These are phyloP conservation scores for Tricholoma flavovirens DNA, from an alignment of 768 basidiomycete species.

Conservation along the genomic window DNA sequence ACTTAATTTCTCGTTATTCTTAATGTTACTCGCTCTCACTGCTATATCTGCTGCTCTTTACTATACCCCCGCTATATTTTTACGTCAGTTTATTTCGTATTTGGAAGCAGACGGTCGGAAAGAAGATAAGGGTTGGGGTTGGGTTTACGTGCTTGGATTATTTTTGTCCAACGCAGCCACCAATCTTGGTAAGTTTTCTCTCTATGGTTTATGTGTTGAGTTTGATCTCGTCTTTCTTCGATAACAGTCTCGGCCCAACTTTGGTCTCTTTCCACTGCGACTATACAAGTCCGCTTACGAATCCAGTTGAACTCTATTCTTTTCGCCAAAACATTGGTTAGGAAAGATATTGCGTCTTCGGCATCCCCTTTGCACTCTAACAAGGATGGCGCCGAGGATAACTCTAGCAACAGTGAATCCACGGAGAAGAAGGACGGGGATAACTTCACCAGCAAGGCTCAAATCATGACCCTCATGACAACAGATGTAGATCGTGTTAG, in stretches of 20 bases:
- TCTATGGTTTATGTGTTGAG: too few species aligned
- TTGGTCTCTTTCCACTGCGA: conserved; percentile 65
- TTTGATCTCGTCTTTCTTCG: too few species aligned
- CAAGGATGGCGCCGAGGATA: too few species aligned
- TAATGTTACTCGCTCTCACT: conserved; percentile 44
- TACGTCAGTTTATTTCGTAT: conserved; percentile 55
- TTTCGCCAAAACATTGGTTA: conserved; percentile 79
- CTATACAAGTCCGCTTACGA: conserved; percentile 62
- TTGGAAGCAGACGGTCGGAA: conserved; percentile 52
- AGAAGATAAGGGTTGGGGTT: conserved; percentile 66
- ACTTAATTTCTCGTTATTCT: conserved; percentile 44
- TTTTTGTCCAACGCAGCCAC: conserved; percentile 28
- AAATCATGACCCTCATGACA: conserved; percentile 92
- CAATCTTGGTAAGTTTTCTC: conserved; percentile 22
- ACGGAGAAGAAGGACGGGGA: conserved; percentile 38
- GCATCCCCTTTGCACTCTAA: conserved; percentile 17
- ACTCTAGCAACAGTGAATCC: too few species aligned
- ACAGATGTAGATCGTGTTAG: conserved; percentile 89
- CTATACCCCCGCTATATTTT: conserved; percentile 58
- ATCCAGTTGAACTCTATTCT: conserved; percentile 80
- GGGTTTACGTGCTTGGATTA: conserved; percentile 48
- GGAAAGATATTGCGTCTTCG: conserved; percentile 80
- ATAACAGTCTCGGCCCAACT: conserved; percentile 57
- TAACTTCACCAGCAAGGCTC: conserved; percentile 61
- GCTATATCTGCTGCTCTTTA: conserved; percentile 54